Percentiles rank a stretch among this genome's conserved stretches.
Conservation (phyloP, 2,329 filamentous ascomycete genomes). For the Calonectria montana region DNA sequence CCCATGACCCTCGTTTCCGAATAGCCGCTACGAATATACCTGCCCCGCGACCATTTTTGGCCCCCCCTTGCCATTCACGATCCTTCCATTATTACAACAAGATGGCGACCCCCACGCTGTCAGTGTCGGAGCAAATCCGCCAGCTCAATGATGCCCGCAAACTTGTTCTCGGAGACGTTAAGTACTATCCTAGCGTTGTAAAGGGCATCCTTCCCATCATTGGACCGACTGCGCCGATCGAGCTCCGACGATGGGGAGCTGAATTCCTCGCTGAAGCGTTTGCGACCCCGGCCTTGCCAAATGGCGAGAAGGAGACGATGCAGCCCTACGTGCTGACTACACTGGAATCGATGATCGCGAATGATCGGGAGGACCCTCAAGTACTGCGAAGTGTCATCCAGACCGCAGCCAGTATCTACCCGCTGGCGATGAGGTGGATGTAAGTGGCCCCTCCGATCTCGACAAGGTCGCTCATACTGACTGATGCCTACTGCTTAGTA, state of each 20-base stretch:
- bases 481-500: slow-evolving; percentile 65
- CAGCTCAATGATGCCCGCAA: slow-evolving; percentile 92
- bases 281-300: slow-evolving; percentile 84
- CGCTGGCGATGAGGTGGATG: slow-evolving; percentile 92
- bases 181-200: slow-evolving; percentile 92
- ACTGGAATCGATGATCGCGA: slow-evolving; percentile 76
- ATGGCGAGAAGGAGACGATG: slow-evolving; percentile 83
- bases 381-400: slow-evolving; percentile 91
- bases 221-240: slow-evolving; percentile 76
- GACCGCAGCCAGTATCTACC: slow-evolving; percentile 91
- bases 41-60: not conserved
- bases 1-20: slow-evolving; percentile 16
- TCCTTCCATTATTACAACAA: slow-evolving; percentile 17
- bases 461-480: slow-evolving; percentile 29
- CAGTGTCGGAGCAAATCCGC: slow-evolving; percentile 80
- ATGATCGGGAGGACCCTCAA: slow-evolving; percentile 78
- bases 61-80: slow-evolving; percentile 21
- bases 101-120: slow-evolving; percentile 67
- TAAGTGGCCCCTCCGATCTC: slow-evolving; percentile 67
- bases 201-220: slow-evolving; percentile 94
- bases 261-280: slow-evolving; percentile 98
- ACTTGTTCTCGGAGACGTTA: slow-evolving; percentile 86
- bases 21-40: slow-evolving; percentile 12
- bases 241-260: slow-evolving; percentile 93
- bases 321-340: slow-evolving; percentile 82